Base-by-base conservation (phyloP, 768 basidiomycete genomes). In the Sarcodon aspratus region DNA sequence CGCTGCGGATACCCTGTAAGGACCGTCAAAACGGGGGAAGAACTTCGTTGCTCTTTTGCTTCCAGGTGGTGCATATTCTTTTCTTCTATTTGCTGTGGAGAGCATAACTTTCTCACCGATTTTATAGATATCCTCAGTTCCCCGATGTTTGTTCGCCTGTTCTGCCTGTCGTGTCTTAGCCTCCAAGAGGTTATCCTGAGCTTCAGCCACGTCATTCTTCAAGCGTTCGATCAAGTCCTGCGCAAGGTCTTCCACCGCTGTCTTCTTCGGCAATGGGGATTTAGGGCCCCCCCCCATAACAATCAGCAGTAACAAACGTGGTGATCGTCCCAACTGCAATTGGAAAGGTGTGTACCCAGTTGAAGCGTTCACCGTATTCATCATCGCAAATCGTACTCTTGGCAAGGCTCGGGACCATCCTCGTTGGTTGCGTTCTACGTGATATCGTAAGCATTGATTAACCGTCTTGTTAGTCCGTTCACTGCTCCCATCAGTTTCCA, bases 51-150 rank as follows among this genome's bases (percentile, higher is more conserved):
- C 67, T 0, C 60, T 54, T 3, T 61, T 57, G 3, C 61, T 54
- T 0, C 63, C 60, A 0, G 36, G 37, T 0, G 45, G 15, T 27
- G 56, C 56, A 48, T 65, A 71, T 1, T 66, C 57, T 1, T 51
- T 43, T 0, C 55, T 33, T 0, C 59, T 51, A 35, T 68, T 52
- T 7, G 52, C 37, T 0, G 67, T 71, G 0, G 67, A 65, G 0
- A 74, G 53, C 52, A 68, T 54, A 1, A 74, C 69, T 0, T 33
- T n/a, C 37, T 73, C 68, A 0, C 55, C 67, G 0, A 63, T 56
- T 0, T 57, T 32, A 52, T 61, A 69, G 0, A 27, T 5, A 7
- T 50, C 43, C 13, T 68, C 62, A 0, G 51, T 33, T 3, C 44
- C 48, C 0, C 63, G 52, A 32, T 59, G 46, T 31, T 52, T 11